These are phyloP conservation scores for Mycena filopes DNA, from an alignment of 768 basidiomycete species.

Conservation along the genomic window DNA sequence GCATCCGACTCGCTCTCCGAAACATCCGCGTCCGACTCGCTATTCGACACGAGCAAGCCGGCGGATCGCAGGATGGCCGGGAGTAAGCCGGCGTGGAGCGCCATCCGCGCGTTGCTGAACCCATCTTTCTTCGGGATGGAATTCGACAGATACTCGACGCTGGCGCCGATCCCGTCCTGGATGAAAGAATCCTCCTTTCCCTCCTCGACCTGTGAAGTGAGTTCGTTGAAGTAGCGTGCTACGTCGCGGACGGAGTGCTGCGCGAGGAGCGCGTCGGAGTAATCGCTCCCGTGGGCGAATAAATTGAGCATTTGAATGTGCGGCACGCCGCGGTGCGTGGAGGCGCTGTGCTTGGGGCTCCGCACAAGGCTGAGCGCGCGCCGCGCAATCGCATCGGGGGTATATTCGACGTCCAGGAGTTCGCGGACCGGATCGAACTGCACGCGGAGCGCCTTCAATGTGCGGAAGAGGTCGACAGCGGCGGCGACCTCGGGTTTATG, in stretches of 20 bases:
- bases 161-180: background rate
- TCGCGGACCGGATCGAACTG: too few relatives aligned
- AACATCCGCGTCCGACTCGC: too few relatives aligned
- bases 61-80: background rate
- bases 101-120: background rate
- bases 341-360: background rate
- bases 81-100: conserved; percentile 2
- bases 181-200: too few relatives aligned
- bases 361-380: background rate
- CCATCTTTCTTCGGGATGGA: background rate
- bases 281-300: background rate
- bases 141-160: background rate
- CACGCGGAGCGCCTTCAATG: background rate
- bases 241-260: conserved; percentile 6
- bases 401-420: too few relatives aligned
- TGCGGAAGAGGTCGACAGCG: background rate
- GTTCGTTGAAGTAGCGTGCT: background rate
- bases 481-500: too few relatives aligned
- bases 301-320: background rate
- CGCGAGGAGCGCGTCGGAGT: conserved; percentile 4
- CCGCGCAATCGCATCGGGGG: too few relatives aligned
- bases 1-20: too few relatives aligned
- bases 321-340: background rate
- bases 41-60: background rate
- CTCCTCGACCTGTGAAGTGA: background rate